A percentile compares a stretch with the other conserved stretches of the same genome.
These are phyloP conservation scores for Stagonosporopsis rhizophila DNA, from an alignment of 2,329 filamentous ascomycete species.

Conservation along the genomic window DNA sequence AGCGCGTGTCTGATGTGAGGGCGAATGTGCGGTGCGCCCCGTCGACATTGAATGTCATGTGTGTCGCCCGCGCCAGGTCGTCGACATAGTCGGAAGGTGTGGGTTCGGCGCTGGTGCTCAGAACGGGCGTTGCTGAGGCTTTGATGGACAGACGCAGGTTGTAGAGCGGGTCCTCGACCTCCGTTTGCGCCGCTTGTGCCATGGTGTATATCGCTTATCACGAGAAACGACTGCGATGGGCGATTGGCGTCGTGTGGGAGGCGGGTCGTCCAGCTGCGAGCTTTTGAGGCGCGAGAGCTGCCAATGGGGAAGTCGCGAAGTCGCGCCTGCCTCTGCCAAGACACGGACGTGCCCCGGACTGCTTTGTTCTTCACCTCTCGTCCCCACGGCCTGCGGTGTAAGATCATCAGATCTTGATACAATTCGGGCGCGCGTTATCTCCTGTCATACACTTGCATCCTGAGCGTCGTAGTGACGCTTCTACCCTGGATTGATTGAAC, in stretches of 20 bases:
- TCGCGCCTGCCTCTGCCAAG: conserved; percentile 23
- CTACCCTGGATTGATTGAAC: no score
- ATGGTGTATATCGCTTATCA: background rate
- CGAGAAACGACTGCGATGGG: background rate
- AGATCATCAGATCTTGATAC: no score
- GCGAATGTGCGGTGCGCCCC: conserved; percentile 68
- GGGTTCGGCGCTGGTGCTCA: conserved; percentile 73
- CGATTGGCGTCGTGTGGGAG: background rate
- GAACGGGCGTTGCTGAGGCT: conserved; percentile 71
- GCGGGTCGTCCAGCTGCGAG: background rate
- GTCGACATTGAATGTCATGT: conserved; percentile 72
- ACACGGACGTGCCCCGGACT: conserved; percentile 4
- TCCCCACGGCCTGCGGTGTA: no score
- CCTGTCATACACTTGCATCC: no score
- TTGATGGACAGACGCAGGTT: conserved; percentile 85
- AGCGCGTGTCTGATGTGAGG: conserved; percentile 80
- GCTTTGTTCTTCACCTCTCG: background rate
- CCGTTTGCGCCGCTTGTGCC: conserved; percentile 35
- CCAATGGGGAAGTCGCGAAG: conserved; percentile 12
- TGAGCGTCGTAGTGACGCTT: no score
- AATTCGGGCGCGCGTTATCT: no score
- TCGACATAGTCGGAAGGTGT: conserved; percentile 65
- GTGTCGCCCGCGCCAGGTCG: conserved; percentile 63
- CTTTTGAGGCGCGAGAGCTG: conserved; percentile 11
- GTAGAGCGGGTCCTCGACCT: conserved; percentile 72